Conservation (phyloP, 73 alveolate species). For the Paramecium sonneborni region DNA sequence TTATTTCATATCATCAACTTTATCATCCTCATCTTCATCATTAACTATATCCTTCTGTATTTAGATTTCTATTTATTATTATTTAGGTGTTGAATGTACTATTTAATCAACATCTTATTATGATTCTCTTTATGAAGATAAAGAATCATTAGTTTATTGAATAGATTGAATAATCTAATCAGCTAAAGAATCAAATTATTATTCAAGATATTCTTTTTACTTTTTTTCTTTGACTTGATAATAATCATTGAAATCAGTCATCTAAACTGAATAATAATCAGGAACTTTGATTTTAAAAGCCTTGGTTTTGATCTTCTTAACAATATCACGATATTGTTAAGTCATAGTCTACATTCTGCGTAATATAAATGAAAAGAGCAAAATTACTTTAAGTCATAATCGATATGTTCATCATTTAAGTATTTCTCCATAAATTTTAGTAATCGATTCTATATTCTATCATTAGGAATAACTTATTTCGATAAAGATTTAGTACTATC, state of each 20-base stretch:
- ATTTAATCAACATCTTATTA: neutral
- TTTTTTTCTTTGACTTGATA: neutral
- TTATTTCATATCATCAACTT: neutral
- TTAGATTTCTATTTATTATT: neutral
- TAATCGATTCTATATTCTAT: neutral
- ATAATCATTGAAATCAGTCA: neutral
- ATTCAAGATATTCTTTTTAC: neutral
- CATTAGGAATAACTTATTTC: neutral
- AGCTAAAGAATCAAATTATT: neutral
- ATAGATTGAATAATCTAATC: neutral
- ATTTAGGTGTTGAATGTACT: neutral
- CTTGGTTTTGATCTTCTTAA: neutral
- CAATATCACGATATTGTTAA: neutral
- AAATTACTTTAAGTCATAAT: neutral
- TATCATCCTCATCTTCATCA: neutral
- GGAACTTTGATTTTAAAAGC: neutral
- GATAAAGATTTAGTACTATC: neutral
- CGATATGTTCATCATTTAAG: neutral
- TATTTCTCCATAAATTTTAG: neutral
- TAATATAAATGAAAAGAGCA: neutral
- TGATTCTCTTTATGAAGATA: neutral
- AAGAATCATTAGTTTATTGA: neutral
- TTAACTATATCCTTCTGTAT: neutral
- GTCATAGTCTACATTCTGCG: neutral
- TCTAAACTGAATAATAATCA: neutral